Percentiles rank a stretch among this genome's conserved stretches.
Evolutionary conservation across 495 filamentous ascomycete genomes (phyloP).

Genomic region (Aspergillus leporis): DNA sequence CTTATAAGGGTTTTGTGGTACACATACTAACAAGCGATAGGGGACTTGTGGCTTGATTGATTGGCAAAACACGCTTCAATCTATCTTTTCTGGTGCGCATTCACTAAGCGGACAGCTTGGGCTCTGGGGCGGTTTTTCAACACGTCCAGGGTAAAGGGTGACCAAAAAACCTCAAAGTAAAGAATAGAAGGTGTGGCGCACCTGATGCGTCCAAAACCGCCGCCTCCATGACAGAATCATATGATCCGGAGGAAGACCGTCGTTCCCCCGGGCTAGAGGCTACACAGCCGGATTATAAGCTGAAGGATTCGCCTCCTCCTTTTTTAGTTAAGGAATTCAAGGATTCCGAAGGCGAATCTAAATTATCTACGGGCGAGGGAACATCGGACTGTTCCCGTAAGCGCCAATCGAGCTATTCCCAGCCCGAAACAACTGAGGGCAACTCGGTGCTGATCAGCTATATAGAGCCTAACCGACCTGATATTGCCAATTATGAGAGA

Average conservation of each 20-base stretch:
- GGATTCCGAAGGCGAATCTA: slow-evolving; percentile 16
- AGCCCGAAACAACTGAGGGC: slow-evolving; percentile 33
- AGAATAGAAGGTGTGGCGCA: slow-evolving; percentile 20
- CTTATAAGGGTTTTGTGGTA: neutral
- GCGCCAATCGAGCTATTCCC: slow-evolving; percentile 34
- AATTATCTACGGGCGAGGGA: slow-evolving; percentile 23
- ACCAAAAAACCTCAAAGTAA: neutral
- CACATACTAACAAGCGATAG: neutral
- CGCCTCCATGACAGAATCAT: slow-evolving; percentile 44
- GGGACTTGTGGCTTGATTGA: neutral
- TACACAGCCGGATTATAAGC: slow-evolving; percentile 24
- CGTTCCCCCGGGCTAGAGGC: slow-evolving; percentile 33
- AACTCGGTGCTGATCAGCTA: slow-evolving; percentile 50
- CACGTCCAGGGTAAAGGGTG: neutral
- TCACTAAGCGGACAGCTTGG: neutral
- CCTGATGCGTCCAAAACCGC: slow-evolving; percentile 37
- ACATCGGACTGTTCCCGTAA: slow-evolving; percentile 38
- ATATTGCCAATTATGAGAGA: slow-evolving; percentile 38
- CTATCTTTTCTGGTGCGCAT: neutral
- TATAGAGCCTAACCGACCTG: slow-evolving; percentile 47
- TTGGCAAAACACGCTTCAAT: neutral
- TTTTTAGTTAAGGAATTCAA: slow-evolving; percentile 19
- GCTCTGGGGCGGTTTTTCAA: neutral
- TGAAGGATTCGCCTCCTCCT: slow-evolving; percentile 30
- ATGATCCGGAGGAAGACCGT: slow-evolving; percentile 48